Percentiles rank a stretch among this genome's conserved stretches.
phyloP scores from a whole-genome alignment of 1,139 yeast genomes.

The Pichia sp. region DNA sequence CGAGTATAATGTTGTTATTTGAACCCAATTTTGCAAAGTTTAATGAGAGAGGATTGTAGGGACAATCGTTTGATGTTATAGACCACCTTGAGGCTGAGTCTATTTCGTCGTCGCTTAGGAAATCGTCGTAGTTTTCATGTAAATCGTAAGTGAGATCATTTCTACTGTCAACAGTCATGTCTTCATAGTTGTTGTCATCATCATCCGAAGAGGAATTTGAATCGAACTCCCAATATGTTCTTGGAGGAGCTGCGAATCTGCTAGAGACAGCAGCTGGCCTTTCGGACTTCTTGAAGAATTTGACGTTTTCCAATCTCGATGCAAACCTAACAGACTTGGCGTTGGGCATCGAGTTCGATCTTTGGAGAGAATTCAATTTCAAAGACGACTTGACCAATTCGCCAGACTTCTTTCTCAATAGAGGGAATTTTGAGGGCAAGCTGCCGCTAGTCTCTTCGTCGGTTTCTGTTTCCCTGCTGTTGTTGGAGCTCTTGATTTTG shows the following conservation, averaged over 20 bases:
- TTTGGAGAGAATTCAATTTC: conserved; percentile 45
- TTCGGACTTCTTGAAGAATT: conserved; percentile 69
- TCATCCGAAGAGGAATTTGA: conserved; percentile 16
- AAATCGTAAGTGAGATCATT: not conserved
- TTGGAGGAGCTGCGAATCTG: conserved; percentile 33
- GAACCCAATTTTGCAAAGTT: conserved; percentile 40
- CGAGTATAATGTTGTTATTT: conserved; percentile 54
- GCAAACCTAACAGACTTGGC: conserved; percentile 80
- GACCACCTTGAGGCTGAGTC: conserved; percentile 42
- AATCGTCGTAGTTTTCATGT: conserved; percentile 23
- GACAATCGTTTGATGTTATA: conserved; percentile 30
- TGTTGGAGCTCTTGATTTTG: no score
- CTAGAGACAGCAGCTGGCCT: conserved; percentile 67
- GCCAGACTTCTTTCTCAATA: conserved; percentile 66
- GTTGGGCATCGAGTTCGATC: conserved; percentile 66
- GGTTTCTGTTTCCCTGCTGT: not conserved
- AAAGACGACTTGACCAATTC: conserved; percentile 75
- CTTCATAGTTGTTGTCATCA: not conserved
- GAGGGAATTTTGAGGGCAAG: conserved; percentile 32
- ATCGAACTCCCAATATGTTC: conserved; percentile 30
- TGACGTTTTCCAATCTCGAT: conserved; percentile 56
- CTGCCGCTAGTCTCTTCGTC: not conserved
- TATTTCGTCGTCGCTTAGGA: conserved; percentile 16
- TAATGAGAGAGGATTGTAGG: conserved; percentile 24
- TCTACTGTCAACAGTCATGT: conserved; percentile 28